A percentile compares a stretch with the other conserved stretches of the same genome.
Conservation (phyloP, 495 filamentous ascomycete species). For the Lepidopterella palustris region DNA sequence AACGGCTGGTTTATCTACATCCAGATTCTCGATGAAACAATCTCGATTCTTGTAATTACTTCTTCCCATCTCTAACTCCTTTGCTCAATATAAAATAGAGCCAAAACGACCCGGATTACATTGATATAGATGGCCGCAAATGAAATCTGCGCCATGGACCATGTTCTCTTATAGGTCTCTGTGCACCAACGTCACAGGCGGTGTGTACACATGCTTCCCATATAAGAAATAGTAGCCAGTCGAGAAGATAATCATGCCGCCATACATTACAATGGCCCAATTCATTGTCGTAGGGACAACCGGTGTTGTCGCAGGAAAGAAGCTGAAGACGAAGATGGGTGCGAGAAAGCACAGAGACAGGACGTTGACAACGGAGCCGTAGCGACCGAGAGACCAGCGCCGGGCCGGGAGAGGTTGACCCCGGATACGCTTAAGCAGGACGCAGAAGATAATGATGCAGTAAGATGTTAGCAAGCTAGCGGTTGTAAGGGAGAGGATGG, state of each 20-base stretch:
- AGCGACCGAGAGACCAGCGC: slow-evolving; percentile 45
- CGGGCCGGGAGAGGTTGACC: slow-evolving; percentile 37
- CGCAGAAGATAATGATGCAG: slow-evolving; percentile 43
- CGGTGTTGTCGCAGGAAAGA: slow-evolving; percentile 38
- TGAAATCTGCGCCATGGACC: too few species aligned
- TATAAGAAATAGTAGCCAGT: background rate
- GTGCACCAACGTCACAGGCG: background rate
- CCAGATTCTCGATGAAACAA: too few species aligned
- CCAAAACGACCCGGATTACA: too few species aligned
- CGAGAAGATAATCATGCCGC: background rate
- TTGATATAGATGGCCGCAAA: too few species aligned
- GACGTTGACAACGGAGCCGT: slow-evolving; percentile 45
- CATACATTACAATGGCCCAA: background rate
- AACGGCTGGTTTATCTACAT: too few species aligned
- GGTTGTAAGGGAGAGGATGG: slow-evolving; percentile 41
- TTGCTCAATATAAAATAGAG: too few species aligned
- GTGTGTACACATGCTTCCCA: background rate
- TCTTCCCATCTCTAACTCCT: too few species aligned
- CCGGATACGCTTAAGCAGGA: slow-evolving; percentile 35
- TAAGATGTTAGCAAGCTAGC: slow-evolving; percentile 40
- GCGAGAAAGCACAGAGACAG: slow-evolving; percentile 39
- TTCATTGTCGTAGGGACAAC: background rate
- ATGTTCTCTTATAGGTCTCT: background rate
- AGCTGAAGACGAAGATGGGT: slow-evolving; percentile 46
- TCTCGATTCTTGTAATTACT: too few species aligned